Percentiles rank a stretch among this genome's conserved stretches.
These are phyloP conservation scores for Hanseniaspora mollemarum DNA, from an alignment of 805 yeast genomes.

Conservation along the genomic window DNA sequence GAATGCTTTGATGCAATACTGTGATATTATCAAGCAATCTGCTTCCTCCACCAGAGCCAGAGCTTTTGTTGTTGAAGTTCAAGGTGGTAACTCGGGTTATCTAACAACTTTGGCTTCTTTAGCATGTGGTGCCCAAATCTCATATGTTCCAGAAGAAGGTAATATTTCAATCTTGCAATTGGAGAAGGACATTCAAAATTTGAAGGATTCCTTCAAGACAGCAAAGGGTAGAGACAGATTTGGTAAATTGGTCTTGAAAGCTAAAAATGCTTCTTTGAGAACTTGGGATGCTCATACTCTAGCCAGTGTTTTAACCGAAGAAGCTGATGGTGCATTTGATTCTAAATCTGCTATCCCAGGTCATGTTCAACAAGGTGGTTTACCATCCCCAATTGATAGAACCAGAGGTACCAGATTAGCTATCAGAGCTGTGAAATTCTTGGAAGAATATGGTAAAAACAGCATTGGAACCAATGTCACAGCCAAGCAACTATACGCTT, in stretches of 20 bases:
- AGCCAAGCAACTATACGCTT: conserved; percentile 24
- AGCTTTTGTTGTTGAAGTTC: conserved; percentile 93
- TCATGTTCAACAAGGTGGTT: conserved; percentile 95
- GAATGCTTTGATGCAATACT: conserved; percentile 79
- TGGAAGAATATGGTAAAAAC: conserved; percentile 35
- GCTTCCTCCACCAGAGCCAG: conserved; percentile 92
- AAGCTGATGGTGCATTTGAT: conserved; percentile 66
- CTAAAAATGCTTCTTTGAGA: conserved; percentile 55
- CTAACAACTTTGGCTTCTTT: conserved; percentile 78
- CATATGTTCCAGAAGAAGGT: conserved; percentile 67
- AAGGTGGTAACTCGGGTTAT: conserved; percentile 94
- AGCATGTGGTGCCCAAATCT: conserved; percentile 75
- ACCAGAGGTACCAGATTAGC: conserved; percentile 78
- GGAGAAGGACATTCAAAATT: conserved; percentile 51
- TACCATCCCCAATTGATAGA: conserved; percentile 89
- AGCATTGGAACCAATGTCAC: conserved; percentile 22
- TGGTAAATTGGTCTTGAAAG: conserved; percentile 59
- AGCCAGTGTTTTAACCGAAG: conserved; percentile 73
- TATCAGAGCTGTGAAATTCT: conserved; percentile 54
- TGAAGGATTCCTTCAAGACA: conserved; percentile 47
- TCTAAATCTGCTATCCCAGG: conserved; percentile 95
- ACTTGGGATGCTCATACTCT: conserved; percentile 72
- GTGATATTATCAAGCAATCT: conserved; percentile 88
- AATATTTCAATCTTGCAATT: conserved; percentile 44
- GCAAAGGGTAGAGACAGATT: conserved; percentile 55